Conservation (phyloP, 345 rosid species). For the Orychophragmus violaceus region DNA sequence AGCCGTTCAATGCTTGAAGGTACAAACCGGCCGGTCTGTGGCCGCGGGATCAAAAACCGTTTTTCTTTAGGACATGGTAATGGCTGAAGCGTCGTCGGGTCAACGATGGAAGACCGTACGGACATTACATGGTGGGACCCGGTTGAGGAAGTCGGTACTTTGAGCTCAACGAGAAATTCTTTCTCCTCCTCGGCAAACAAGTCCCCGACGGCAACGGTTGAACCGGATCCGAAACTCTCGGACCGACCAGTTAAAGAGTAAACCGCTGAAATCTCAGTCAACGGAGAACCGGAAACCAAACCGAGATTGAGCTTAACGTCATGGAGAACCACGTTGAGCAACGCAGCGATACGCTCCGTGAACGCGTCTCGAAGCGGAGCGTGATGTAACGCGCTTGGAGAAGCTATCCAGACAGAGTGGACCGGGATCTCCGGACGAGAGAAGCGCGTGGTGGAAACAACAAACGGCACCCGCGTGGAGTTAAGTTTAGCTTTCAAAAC, state of each 20-base stretch:
- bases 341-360: conserved; percentile 34
- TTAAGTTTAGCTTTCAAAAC: conserved; percentile 20
- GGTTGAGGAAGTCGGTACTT: conserved; percentile 35
- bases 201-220: conserved; percentile 49
- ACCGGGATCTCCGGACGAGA: conserved; percentile 49
- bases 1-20: conserved; percentile 49
- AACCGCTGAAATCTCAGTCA: conserved; percentile 55
- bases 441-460: conserved; percentile 57
- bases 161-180: conserved; percentile 64
- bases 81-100: conserved; percentile 41
- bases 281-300: conserved; percentile 49
- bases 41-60: conserved; percentile 45
- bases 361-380: conserved; percentile 48
- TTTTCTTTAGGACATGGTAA: conserved; percentile 41
- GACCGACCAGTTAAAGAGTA: conserved; percentile 49
- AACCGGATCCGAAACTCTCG: conserved; percentile 36
- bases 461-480: conserved; percentile 21
- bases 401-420: conserved; percentile 46
- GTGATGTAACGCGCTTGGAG: conserved; percentile 24
- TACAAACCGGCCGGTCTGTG: conserved; percentile 42
- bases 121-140: conserved; percentile 57
- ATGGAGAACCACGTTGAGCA: conserved; percentile 46
- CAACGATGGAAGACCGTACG: conserved; percentile 56
- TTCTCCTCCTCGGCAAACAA: conserved; percentile 67
- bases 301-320: conserved; percentile 61